Evolutionary conservation across 2,329 filamentous ascomycete genomes (phyloP).

Genomic region (Xylariaceae sp.): DNA sequence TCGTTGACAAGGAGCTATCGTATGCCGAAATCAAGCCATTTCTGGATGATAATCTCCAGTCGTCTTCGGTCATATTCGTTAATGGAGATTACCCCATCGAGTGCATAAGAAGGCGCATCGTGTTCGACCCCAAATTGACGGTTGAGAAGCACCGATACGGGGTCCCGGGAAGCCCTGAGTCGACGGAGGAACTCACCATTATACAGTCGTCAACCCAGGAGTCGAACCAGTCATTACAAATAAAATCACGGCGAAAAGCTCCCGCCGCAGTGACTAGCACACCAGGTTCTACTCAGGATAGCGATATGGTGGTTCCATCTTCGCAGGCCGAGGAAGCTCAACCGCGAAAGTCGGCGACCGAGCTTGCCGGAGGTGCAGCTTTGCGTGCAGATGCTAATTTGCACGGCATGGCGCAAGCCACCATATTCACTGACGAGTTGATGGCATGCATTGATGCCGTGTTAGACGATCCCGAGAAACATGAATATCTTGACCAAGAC

Average conservation of each 20-base stretch:
- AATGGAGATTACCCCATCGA: constrained; percentile 66
- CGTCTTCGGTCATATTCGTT: constrained; percentile 52
- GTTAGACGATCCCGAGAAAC: constrained; percentile 16
- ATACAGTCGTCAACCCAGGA: constrained; percentile 11
- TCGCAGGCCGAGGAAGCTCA: constrained; percentile 12
- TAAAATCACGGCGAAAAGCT: constrained; percentile 17
- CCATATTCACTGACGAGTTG: constrained; percentile 11
- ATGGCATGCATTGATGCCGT: constrained; percentile 15
- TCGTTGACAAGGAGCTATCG: constrained; percentile 67
- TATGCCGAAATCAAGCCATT: constrained; percentile 60
- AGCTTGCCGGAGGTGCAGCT: not conserved
- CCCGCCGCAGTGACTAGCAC: not conserved
- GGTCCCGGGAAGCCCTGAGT: constrained; percentile 47
- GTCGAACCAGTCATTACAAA: constrained; percentile 15
- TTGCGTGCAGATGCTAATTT: not conserved
- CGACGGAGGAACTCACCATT: constrained; percentile 14
- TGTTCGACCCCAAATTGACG: constrained; percentile 56
- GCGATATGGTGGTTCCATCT: constrained; percentile 9
- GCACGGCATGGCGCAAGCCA: not conserved
- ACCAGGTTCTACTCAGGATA: constrained; percentile 7
- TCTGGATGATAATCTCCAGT: constrained; percentile 39
- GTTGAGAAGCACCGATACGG: constrained; percentile 56
- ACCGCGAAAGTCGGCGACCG: not conserved
- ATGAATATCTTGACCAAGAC: constrained; percentile 11
- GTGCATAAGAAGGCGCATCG: constrained; percentile 54